Conservation (phyloP, 2,329 filamentous ascomycete genomes). For the Aureobasidium zeae region DNA sequence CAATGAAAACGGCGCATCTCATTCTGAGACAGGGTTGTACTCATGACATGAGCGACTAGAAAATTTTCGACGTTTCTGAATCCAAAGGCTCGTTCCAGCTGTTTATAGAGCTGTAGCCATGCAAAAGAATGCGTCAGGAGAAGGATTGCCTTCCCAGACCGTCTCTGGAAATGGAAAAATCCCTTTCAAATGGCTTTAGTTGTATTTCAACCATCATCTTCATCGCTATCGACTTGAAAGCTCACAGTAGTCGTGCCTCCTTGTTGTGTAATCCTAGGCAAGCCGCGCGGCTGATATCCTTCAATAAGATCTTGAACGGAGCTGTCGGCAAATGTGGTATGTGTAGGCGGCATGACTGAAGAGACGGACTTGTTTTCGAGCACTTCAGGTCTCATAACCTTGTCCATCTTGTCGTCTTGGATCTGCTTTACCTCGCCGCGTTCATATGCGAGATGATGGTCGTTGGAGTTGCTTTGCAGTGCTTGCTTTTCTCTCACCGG, state of each 20-base stretch:
- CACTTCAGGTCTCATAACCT: constrained; percentile 27
- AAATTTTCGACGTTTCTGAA: too few relatives aligned
- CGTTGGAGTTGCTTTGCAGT: constrained; percentile 18
- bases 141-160: too few relatives aligned
- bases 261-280: too few relatives aligned
- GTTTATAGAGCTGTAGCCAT: too few relatives aligned
- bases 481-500: not conserved
- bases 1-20: too few relatives aligned
- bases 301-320: constrained; percentile 21
- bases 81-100: too few relatives aligned
- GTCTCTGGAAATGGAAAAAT: too few relatives aligned
- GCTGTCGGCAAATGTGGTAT: constrained; percentile 1
- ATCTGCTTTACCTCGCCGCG: constrained; percentile 31
- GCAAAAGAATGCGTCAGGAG: too few relatives aligned
- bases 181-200: too few relatives aligned
- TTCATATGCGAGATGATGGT: constrained; percentile 34
- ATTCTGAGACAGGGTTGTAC: too few relatives aligned
- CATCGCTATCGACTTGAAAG: not conserved
- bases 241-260: not conserved
- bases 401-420: constrained; percentile 23
- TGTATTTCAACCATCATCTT: not conserved
- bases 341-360: constrained; percentile 17
- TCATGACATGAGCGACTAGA: too few relatives aligned
- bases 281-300: constrained; percentile 23
- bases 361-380: constrained; percentile 24